A percentile compares a stretch with the other conserved stretches of the same genome.
These are phyloP conservation scores for Quercus parvula DNA, from an alignment of 306 rosid species.

Conservation along the genomic window DNA sequence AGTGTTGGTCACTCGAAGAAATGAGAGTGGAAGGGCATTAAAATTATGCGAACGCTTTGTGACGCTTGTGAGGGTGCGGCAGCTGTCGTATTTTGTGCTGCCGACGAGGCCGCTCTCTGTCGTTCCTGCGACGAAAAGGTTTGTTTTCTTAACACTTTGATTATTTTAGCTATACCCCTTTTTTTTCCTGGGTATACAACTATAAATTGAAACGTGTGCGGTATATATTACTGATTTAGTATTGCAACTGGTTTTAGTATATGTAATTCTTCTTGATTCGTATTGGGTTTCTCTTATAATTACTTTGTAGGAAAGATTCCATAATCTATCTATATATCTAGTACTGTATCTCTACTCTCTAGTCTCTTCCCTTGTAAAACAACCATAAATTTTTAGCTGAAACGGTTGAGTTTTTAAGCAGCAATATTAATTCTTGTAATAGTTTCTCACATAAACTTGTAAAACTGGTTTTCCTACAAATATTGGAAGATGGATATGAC, in stretches of 20 bases:
- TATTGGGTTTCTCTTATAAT: not conserved
- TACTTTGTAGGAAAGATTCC: not conserved
- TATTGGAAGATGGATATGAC: too few species aligned
- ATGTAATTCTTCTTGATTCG: not conserved
- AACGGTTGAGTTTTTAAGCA: too few species aligned
- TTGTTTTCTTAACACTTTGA: not conserved
- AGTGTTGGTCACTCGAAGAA: conserved; percentile 26
- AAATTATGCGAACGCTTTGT: conserved; percentile 94
- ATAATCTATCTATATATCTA: too few species aligned
- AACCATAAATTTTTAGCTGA: too few species aligned
- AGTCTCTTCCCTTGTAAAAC: too few species aligned
- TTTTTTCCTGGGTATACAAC: not conserved
- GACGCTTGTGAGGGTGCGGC: conserved; percentile 98
- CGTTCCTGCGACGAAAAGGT: conserved; percentile 93
- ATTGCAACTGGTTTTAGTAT: not conserved
- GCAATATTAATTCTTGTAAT: too few species aligned
- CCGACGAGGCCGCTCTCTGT: conserved; percentile 98
- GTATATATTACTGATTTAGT: not conserved
- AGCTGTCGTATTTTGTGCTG: conserved; percentile 95
- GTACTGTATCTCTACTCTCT: too few species aligned
- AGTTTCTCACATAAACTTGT: too few species aligned
- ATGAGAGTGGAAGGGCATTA: conserved; percentile 53
- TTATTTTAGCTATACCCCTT: not conserved
- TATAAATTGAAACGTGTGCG: too few species aligned
- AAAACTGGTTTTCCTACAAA: too few species aligned